These are phyloP conservation scores for Chytriomyces hyalinus DNA, from an alignment of 192 early-diverging fungal species.

Conservation along the genomic window DNA sequence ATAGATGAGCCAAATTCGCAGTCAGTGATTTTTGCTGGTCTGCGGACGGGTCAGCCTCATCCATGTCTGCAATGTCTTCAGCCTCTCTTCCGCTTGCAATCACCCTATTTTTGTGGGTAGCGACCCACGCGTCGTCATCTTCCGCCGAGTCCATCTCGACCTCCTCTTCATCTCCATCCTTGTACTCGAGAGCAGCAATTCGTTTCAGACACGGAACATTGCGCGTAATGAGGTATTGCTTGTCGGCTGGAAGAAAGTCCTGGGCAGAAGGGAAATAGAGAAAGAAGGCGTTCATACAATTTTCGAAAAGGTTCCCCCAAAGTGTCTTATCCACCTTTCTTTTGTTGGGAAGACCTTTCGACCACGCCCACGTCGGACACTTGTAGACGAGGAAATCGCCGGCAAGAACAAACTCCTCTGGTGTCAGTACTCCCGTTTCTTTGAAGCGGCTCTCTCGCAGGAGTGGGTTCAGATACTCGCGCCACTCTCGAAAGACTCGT, in stretches of 20 bases:
- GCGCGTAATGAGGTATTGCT: constrained; percentile 94
- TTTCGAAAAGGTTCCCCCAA: constrained; percentile 74
- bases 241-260: constrained; percentile 68
- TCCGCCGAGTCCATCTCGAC: constrained; percentile 55
- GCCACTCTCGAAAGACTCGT: constrained; percentile 56
- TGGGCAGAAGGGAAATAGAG: neutral
- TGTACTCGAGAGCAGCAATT: constrained; percentile 82
- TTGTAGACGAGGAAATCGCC: constrained; percentile 98
- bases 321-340: constrained; percentile 69
- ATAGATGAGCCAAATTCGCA: neutral
- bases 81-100: constrained; percentile 15
- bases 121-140: constrained; percentile 77
- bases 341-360: constrained; percentile 72
- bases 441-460: constrained; percentile 94
- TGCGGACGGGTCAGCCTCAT: constrained; percentile 56
- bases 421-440: constrained; percentile 93
- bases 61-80: constrained; percentile 63
- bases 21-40: neutral
- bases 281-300: neutral
- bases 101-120: constrained; percentile 70
- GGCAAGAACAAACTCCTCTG: constrained; percentile 95
- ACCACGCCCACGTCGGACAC: constrained; percentile 98
- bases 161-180: constrained; percentile 45
- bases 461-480: constrained; percentile 93
- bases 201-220: constrained; percentile 93